Evolutionary conservation across 2,329 filamentous ascomycete genomes (phyloP).

Genomic region (Sordariomycetes sp.): DNA sequence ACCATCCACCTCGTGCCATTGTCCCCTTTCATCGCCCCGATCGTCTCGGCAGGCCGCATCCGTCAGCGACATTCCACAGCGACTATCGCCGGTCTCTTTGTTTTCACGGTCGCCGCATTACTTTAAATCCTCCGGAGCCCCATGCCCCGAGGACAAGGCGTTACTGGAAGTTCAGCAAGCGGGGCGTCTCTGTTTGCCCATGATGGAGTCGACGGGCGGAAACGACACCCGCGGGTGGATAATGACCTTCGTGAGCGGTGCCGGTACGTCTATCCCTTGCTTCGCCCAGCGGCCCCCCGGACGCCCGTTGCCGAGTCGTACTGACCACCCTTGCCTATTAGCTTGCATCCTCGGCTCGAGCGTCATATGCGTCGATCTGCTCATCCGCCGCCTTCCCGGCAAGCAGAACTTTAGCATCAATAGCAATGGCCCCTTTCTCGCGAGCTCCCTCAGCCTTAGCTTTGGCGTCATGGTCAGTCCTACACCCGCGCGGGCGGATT

Average conservation of each 20-base stretch:
- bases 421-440: conserved; percentile 80
- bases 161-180: background rate
- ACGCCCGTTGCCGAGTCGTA: background rate
- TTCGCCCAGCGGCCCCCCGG: background rate
- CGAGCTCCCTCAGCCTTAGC: conserved; percentile 79
- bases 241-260: conserved; percentile 74
- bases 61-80: background rate
- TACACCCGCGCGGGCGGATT: conserved; percentile 4
- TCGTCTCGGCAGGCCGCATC: background rate
- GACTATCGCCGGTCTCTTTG: background rate
- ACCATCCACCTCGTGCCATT: too few species aligned
- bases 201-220: conserved; percentile 15
- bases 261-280: conserved; percentile 34
- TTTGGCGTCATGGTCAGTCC: conserved; percentile 84
- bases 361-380: conserved; percentile 76
- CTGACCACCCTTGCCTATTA: conserved; percentile 11
- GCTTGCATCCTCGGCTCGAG: conserved; percentile 66
- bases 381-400: conserved; percentile 63
- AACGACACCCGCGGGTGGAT: conserved; percentile 93
- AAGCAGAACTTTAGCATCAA: conserved; percentile 75
- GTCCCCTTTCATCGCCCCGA: background rate
- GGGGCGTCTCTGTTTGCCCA: background rate
- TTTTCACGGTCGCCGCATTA: background rate
- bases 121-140: background rate
- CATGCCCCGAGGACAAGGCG: background rate